Conservation (phyloP, 768 basidiomycete species). For the Suillus luteus region DNA sequence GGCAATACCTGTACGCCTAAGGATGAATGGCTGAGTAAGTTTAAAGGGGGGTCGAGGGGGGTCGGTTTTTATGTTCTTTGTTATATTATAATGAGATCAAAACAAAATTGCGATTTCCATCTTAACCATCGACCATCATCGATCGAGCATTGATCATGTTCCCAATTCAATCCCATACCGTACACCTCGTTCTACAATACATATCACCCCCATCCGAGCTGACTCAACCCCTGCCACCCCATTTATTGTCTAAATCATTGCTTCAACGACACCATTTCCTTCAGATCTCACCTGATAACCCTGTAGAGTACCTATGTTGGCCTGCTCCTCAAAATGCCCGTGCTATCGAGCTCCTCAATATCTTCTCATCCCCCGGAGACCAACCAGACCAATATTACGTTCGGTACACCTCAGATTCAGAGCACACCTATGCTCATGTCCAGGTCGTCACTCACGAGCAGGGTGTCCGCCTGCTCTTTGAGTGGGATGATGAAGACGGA, state of each 20-base stretch:
- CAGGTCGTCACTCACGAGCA: constrained; percentile 40
- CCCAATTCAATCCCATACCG: constrained; percentile 36
- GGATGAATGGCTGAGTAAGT: background rate
- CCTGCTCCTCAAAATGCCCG: constrained; percentile 44
- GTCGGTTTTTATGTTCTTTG: constrained; percentile 10
- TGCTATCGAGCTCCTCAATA: constrained; percentile 47
- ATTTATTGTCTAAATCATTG: constrained; percentile 61
- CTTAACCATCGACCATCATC: constrained; percentile 3
- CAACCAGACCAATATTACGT: constrained; percentile 31
- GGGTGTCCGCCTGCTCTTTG: constrained; percentile 64
- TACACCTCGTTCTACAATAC: constrained; percentile 56
- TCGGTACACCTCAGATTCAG: constrained; percentile 48
- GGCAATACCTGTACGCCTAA: background rate
- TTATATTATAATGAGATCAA: background rate
- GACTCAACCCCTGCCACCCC: constrained; percentile 51
- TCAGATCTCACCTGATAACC: constrained; percentile 48
- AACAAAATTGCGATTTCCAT: background rate
- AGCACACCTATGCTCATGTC: constrained; percentile 59
- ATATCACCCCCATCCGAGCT: constrained; percentile 55
- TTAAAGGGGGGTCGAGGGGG: constrained; percentile 14
- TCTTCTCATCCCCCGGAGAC: constrained; percentile 31
- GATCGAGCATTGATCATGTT: constrained; percentile 30
- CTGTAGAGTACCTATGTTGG: constrained; percentile 67
- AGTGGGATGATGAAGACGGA: constrained; percentile 53
- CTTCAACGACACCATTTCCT: constrained; percentile 69